Evolutionary conservation across 257 asterid genomes (phyloP), one percentile per base, ranked within the genome.

Genomic region (Echium plantagineum): DNA sequence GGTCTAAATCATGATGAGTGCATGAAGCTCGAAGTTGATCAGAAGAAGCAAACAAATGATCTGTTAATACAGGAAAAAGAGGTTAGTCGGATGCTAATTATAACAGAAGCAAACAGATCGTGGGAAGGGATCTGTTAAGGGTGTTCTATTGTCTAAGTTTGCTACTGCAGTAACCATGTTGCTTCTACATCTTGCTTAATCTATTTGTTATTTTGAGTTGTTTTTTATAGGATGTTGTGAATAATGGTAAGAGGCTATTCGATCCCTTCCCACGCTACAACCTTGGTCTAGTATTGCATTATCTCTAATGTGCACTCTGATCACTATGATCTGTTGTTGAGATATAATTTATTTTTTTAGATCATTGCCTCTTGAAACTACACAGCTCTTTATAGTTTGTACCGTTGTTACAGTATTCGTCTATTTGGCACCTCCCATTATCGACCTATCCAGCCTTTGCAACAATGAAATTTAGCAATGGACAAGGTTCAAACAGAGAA

Each of bases 41-140:
- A 48, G 74, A 71, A 66, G 66, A 76, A 58, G 71, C 64, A 67
- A 60, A 7, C 46, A 28, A 47, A 53, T 58, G 72, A 69, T 68
- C 73, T 67, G 52, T 62, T 64, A 58, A 6, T 56, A 61, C 71
- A 32, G 32, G 57, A 46, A 26, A 63, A 46, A 47, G 69, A 72
- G 90, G 87, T 85, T 56, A 71, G 58, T 59, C 60, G 63, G 52
- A 55, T 55, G 63, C 54, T n/a, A 19, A 42, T 58, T 54, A 60
- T 42, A 10, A 5, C 17, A 42, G n/a, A 20, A n/a, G n/a, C n/a
- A n/a, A n/a, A n/a, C n/a, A n/a, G n/a, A n/a, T n/a, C n/a, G n/a
- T n/a, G n/a, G n/a, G n/a, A n/a, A n/a, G n/a, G n/a, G 65, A 28
- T 30, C 22, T n/a, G n/a, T 64, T 21, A n/a, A 5, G 38, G 6